Percentiles rank a stretch among this genome's conserved stretches.
Evolutionary conservation across 352 stramenopile species (phyloP).

Genomic region (Pythium monospermum): DNA sequence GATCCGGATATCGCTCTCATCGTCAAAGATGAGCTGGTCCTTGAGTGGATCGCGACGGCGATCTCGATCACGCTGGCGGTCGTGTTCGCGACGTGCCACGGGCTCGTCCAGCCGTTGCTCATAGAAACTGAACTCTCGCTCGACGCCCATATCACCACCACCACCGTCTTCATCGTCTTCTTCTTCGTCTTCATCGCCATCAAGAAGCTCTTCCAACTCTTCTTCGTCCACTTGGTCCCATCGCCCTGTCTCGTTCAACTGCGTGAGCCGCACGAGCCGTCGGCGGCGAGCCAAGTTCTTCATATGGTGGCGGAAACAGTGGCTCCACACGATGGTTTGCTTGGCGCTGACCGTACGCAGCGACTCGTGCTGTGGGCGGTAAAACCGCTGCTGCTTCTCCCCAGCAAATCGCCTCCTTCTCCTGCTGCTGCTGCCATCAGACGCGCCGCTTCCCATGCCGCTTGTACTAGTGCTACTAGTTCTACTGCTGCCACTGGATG

Average conservation of each 20-base stretch:
- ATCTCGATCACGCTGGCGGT: neutral
- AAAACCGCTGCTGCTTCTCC: constrained; percentile 45
- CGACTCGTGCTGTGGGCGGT: constrained; percentile 30
- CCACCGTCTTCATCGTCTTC: constrained; percentile 16
- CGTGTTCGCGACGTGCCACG: constrained; percentile 8
- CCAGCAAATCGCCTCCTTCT: too few species aligned
- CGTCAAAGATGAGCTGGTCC: constrained; percentile 19
- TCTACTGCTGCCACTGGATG: neutral
- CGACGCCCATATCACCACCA: constrained; percentile 10
- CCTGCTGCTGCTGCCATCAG: too few species aligned
- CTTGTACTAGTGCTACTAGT: neutral
- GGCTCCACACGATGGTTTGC: constrained; percentile 39
- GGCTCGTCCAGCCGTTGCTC: constrained; percentile 23
- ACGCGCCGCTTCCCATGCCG: constrained; percentile 21
- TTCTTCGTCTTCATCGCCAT: neutral
- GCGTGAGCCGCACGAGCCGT: constrained; percentile 7
- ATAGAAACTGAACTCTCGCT: constrained; percentile 36
- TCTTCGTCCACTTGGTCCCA: constrained; percentile 20
- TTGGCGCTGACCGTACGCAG: constrained; percentile 46
- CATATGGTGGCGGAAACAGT: constrained; percentile 66
- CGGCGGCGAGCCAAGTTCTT: constrained; percentile 33
- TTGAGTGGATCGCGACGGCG: neutral
- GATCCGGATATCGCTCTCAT: constrained; percentile 20
- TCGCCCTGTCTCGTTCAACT: constrained; percentile 6
- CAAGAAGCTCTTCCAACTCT: neutral